phyloP scores from a whole-genome alignment of 192 early-diverging fungal genomes.

The Coemansia sp. region DNA sequence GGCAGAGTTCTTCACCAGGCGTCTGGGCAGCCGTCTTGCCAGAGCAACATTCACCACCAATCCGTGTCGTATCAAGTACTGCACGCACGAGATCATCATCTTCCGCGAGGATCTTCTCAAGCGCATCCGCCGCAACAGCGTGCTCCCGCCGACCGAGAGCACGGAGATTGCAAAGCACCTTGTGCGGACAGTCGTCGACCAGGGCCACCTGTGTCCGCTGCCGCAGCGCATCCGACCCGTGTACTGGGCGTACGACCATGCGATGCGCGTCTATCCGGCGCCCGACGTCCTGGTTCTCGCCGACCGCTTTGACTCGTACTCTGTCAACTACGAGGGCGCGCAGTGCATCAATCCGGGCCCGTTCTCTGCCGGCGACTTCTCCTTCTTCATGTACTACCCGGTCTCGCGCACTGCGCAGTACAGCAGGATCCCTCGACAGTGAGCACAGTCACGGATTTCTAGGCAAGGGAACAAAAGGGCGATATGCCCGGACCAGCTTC shows the following conservation, averaged over 20 bases:
- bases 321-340: slow-evolving; percentile 72
- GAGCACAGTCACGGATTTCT: neutral
- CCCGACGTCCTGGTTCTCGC: slow-evolving; percentile 86
- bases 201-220: slow-evolving; percentile 83
- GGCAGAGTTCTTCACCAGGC: slow-evolving; percentile 68
- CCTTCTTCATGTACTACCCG: slow-evolving; percentile 78
- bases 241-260: slow-evolving; percentile 81
- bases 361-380: slow-evolving; percentile 62
- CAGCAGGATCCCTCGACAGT: slow-evolving; percentile 37
- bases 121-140: slow-evolving; percentile 73
- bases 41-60: slow-evolving; percentile 74
- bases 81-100: slow-evolving; percentile 87
- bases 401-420: slow-evolving; percentile 54
- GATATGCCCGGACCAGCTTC: neutral
- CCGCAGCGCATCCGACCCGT: slow-evolving; percentile 75
- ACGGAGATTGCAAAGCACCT: slow-evolving; percentile 55
- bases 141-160: slow-evolving; percentile 61
- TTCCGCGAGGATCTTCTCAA: slow-evolving; percentile 85
- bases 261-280: slow-evolving; percentile 82
- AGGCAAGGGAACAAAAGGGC: neutral
- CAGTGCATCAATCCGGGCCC: slow-evolving; percentile 81
- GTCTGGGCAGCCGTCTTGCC: slow-evolving; percentile 60
- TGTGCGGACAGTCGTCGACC: slow-evolving; percentile 79
- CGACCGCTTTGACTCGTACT: slow-evolving; percentile 82
- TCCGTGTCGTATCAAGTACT: slow-evolving; percentile 89